phyloP scores from a whole-genome alignment of 257 asterid species.

The Sherardia arvensis region DNA sequence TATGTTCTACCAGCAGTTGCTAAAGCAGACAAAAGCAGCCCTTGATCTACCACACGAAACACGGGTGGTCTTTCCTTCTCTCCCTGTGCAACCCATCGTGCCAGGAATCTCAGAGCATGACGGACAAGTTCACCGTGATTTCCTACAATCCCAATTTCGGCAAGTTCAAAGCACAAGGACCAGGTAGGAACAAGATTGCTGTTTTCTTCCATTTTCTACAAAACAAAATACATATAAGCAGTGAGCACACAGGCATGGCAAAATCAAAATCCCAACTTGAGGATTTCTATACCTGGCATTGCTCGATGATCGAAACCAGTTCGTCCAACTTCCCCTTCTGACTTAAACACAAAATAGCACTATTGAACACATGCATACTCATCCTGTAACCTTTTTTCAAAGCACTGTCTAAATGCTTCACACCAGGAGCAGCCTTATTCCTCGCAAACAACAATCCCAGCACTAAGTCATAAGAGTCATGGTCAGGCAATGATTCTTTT shows the following conservation, averaged over 20 bases:
- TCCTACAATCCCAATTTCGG: slow-evolving; percentile 58
- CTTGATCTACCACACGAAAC: slow-evolving; percentile 50
- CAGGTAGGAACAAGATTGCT: slow-evolving; percentile 65
- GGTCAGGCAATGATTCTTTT: slow-evolving; percentile 75
- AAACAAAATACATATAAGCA: slow-evolving; percentile 9
- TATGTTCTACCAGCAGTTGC: slow-evolving; percentile 82
- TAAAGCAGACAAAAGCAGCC: slow-evolving; percentile 63
- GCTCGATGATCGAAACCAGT: slow-evolving; percentile 61
- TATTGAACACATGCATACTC: slow-evolving; percentile 43
- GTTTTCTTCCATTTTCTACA: slow-evolving; percentile 87
- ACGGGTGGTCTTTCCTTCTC: slow-evolving; percentile 50
- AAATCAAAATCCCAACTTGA: slow-evolving; percentile 4
- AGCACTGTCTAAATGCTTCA: slow-evolving; percentile 51
- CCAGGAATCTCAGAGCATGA: slow-evolving; percentile 74
- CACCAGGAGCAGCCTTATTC: slow-evolving; percentile 52
- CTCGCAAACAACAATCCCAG: slow-evolving; percentile 54
- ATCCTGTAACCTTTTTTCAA: slow-evolving; percentile 60
- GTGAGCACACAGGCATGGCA: slow-evolving; percentile 1
- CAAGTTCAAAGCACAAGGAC: slow-evolving; percentile 53
- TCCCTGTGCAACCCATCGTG: slow-evolving; percentile 64
- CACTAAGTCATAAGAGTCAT: slow-evolving; percentile 69
- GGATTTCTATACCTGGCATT: slow-evolving; percentile 61
- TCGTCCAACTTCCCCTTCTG: slow-evolving; percentile 46
- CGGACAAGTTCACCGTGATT: slow-evolving; percentile 60
- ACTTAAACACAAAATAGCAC: slow-evolving; percentile 44